Evolutionary conservation across 768 basidiomycete species (phyloP), one percentile per base, ranked within the genome.

Genomic region (Pholiota molesta): DNA sequence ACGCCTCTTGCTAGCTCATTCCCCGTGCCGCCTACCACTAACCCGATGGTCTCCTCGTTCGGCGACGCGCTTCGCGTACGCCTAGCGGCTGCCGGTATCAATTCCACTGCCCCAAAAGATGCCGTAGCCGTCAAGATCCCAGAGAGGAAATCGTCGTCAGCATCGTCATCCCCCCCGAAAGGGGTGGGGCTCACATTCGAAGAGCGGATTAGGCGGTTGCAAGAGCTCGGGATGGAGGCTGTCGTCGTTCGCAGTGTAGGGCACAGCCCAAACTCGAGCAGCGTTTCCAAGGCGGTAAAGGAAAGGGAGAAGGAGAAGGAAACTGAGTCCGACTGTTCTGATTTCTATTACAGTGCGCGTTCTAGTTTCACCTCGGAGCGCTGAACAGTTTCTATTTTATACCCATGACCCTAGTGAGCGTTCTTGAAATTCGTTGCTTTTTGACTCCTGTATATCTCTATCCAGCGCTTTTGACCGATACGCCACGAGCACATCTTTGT

Each of bases 331-430:
- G 47, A 60, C 26, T 66, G 19, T 49, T 70, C 68, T 13, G 69
- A 62, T 4, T 60, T 62, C 23, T 72, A 69, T 52, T 69, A 72
- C 65, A 70, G 67, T 49, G 71, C 71, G 28, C 63, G 71, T 23
- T 72, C 71, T 31, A 72, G 71, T 40, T 72, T 72, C 53, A 68
- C 62, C 35, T 61, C 55, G 17, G 47, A 29, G 31, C 53, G 35
- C 21, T 61, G 47, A 33, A 33, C 28, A n/a, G 28, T n/a, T 23
- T 57, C n/a, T 17, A 29, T 49, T 26, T 57, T 42, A 31, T 35
- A 28, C 26, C 57, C 33, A 19, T 55, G 29, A 19, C 11, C 28
- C n/a, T 9, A 37, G 13, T 37, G 13, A 23, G 33, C 5, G 33
- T 35, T 16, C 11, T 49, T 49, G 3, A 19, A 19, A 8, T 26